Evolutionary conservation across 495 filamentous ascomycete genomes (phyloP), one percentile per base, ranked within the genome.

Genomic region (Hypoxylon crocopeplum): DNA sequence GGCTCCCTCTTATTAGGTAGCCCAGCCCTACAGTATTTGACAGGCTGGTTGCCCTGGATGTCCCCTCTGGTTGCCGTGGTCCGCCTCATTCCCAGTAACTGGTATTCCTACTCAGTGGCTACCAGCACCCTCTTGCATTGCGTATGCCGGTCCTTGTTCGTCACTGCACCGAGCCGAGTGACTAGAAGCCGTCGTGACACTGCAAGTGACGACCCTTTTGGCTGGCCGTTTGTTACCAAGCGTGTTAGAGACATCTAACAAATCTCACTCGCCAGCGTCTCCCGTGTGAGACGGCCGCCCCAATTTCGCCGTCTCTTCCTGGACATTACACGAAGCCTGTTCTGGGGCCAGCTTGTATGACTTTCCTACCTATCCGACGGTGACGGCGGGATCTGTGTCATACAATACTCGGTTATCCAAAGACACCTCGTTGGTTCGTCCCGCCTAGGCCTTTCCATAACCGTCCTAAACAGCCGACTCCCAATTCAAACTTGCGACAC

Each of bases 351-450:
- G 53, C 34, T 62, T 68, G 68, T 68, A 64, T 63, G 64, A 66
- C 64, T 62, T 52, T 34, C 22, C 38, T 30, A 53, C 67, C 56
- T 66, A 60, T 52, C 64, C 61, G 61, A 68, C 58, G 64, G 73
- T 72, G 67, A 72, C 69, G 67, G 71, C 74, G 69, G 73, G 69
- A 75, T 76, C 72, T 75, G 63, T 75, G 75, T 77, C 61, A 66
- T 72, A 77, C 76, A 59, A 59, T 64, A 67, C 62, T 69, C 62
- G 66, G 69, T 48, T 69, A 68, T 67, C 59, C 65, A 68, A 68
- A 66, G 60, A 69, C 67, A 68, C 61, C 65, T 66, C 64, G 68
- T 70, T 70, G 64, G 68, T 34, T 68, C 54, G 48, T 68, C n/a
- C 56, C 40, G 45, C 55, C 51, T 56, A 44, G 40, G 48, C 55